phyloP scores from a whole-genome alignment of 805 yeast genomes.

The Wickerhamiella sorbophila region DNA sequence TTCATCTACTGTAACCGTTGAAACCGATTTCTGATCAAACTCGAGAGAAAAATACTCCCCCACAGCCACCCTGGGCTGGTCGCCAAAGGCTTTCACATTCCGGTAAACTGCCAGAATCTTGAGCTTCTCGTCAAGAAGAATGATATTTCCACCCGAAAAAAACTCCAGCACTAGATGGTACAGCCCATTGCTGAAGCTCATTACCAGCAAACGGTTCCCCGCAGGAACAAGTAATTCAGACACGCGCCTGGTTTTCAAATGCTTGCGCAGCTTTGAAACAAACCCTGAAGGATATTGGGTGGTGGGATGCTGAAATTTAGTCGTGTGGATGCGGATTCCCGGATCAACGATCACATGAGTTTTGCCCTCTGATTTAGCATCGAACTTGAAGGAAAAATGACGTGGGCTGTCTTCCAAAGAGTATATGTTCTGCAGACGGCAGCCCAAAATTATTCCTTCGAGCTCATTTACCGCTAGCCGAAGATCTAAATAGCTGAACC shows the following conservation, averaged over 20 bases:
- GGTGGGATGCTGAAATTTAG: constrained; percentile 69
- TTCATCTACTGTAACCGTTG: constrained; percentile 12
- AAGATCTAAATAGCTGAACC: constrained; percentile 74
- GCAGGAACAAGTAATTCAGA: constrained; percentile 60
- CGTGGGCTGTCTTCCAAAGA: constrained; percentile 58
- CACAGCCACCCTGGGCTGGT: constrained; percentile 46
- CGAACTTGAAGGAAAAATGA: constrained; percentile 66
- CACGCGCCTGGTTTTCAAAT: constrained; percentile 64
- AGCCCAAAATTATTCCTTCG: constrained; percentile 39
- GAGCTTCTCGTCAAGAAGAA: constrained; percentile 54
- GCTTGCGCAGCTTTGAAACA: constrained; percentile 75
- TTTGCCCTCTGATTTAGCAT: constrained; percentile 63
- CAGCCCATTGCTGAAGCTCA: constrained; percentile 75
- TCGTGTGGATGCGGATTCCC: constrained; percentile 66
- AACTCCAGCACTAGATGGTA: constrained; percentile 70
- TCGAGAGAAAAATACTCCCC: constrained; percentile 47
- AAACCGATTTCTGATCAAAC: constrained; percentile 5
- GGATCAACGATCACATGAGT: constrained; percentile 64
- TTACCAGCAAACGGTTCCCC: constrained; percentile 68
- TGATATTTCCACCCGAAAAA: constrained; percentile 86
- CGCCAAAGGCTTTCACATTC: constrained; percentile 49
- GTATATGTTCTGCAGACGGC: constrained; percentile 72
- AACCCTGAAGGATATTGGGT: constrained; percentile 75
- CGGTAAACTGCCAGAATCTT: constrained; percentile 65
- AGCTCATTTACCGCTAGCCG: constrained; percentile 59